Base-by-base conservation (phyloP, 495 filamentous ascomycete genomes). In the Annulohypoxylon moriforme region DNA sequence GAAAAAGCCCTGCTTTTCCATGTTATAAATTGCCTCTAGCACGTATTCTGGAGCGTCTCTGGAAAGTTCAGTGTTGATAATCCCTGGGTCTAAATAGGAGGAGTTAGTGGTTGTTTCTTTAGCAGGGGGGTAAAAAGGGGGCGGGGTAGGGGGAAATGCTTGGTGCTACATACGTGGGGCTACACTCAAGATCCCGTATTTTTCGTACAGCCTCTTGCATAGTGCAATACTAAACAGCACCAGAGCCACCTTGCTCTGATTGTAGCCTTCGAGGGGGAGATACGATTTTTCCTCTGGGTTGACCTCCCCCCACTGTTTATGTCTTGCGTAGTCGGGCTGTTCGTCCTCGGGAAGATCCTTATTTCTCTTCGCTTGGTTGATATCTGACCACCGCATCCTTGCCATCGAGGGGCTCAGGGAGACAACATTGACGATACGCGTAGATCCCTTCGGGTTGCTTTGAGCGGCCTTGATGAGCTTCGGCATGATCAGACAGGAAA, bases 181-280 rank as follows among this genome's bases (percentile, higher is more conserved):
- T 13, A 82, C 71, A 11, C 75, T 76, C 31, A 78, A 46, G 6
- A 84, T 69, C 4, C 79, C 78, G 42, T 78, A 61, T 42, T 75
- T 71, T 8, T 69, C 53, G 36, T 74, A 76, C 22, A 86, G 67
- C 49, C 77, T 81, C 20, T 59, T 52, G 11, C 77, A 79, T 8
- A 84, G 64, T 0, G 71, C 82, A 14, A 81, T 71, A 1, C 82
- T 77, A 40, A 87, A 87, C 31, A 87, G 72, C 20, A 87, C 76
- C 42, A 85, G 87, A 24, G 85, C 86, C 3, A 85, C 75, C 69
- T 88, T 88, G 63, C 85, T 83, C 57, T 83, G 78, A 44, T 79
- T 86, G 69, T 88, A 87, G 14, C 77, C 82, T 27, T 73, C 66
- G 68, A 81, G 80, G 5, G 78, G 73, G 14, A 84, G 57, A 63